These are phyloP conservation scores for Ceratobasidium sp. DNA, from an alignment of 1,284 basidiomycete species.

Conservation along the genomic window DNA sequence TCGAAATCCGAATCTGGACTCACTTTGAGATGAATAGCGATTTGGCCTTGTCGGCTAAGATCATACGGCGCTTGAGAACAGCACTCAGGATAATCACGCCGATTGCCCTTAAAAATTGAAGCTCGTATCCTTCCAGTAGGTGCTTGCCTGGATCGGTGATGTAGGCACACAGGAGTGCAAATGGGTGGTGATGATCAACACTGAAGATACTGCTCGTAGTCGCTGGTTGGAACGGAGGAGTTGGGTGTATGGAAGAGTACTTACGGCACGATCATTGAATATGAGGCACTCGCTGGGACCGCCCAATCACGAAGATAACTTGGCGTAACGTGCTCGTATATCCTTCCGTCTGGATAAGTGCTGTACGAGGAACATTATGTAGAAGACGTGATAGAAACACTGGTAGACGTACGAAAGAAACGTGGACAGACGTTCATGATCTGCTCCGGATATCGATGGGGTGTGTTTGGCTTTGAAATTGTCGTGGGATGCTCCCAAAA, in stretches of 20 bases:
- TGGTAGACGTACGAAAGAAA: slow-evolving; percentile 64
- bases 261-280: slow-evolving; percentile 74
- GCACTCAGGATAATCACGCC: slow-evolving; percentile 96
- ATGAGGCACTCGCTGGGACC: slow-evolving; percentile 81
- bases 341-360: slow-evolving; percentile 82
- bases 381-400: too few relatives aligned
- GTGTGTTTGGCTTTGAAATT: slow-evolving; percentile 50
- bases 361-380: slow-evolving; percentile 49
- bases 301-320: slow-evolving; percentile 75
- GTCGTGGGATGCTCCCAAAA: slow-evolving; percentile 24
- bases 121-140: slow-evolving; percentile 89
- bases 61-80: slow-evolving; percentile 91
- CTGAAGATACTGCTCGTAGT: slow-evolving; percentile 89
- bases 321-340: slow-evolving; percentile 85
- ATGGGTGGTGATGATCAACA: slow-evolving; percentile 91
- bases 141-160: slow-evolving; percentile 81
- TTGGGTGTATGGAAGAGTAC: neutral
- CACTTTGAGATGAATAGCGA: slow-evolving; percentile 91
- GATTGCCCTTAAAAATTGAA: slow-evolving; percentile 90
- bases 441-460: slow-evolving; percentile 68
- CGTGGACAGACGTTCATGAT: slow-evolving; percentile 76
- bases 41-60: slow-evolving; percentile 93
- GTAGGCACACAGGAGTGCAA: slow-evolving; percentile 92
- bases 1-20: slow-evolving; percentile 51
- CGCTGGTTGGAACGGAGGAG: neutral